Percentiles rank a stretch among this genome's conserved stretches.
Evolutionary conservation across 768 basidiomycete species (phyloP).

Genomic region (Leccinum subtestaceum): DNA sequence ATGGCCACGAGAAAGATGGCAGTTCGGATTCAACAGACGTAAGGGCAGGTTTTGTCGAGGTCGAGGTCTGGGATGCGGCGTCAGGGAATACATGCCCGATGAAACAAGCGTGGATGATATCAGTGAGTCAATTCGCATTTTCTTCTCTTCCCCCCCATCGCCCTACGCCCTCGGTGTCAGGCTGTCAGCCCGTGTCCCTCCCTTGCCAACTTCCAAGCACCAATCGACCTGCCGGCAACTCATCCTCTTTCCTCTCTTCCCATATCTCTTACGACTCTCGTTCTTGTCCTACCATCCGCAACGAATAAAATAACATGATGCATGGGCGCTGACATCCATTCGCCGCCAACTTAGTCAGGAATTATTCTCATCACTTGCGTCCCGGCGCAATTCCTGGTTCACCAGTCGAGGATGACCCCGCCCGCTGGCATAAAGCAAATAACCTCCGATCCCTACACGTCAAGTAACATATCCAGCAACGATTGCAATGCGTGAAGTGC

Average conservation of each 20-base stretch:
- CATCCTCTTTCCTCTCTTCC: conserved; percentile 26
- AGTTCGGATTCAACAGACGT: not conserved
- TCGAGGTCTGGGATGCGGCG: conserved; percentile 70
- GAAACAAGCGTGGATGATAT: conserved; percentile 77
- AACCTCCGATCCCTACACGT: conserved; percentile 41
- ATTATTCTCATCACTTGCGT: conserved; percentile 84
- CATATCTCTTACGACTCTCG: conserved; percentile 28
- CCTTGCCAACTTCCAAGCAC: conserved; percentile 17
- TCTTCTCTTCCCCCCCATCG: conserved; percentile 24
- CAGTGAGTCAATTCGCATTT: conserved; percentile 57
- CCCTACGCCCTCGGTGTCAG: conserved; percentile 18
- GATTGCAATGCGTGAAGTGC: conserved; percentile 60
- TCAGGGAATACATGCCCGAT: conserved; percentile 65
- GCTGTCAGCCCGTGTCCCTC: conserved; percentile 5
- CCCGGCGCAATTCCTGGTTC: conserved; percentile 20
- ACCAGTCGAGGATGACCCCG: conserved; percentile 5
- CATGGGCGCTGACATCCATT: conserved; percentile 75
- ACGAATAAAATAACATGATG: conserved; percentile 23
- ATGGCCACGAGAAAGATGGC: not conserved
- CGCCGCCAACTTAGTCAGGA: conserved; percentile 84
- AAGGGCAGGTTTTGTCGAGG: conserved; percentile 41
- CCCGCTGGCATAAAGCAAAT: conserved; percentile 1
- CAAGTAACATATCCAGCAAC: conserved; percentile 60
- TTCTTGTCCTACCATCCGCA: conserved; percentile 28
- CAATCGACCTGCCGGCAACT: conserved; percentile 25